Evolutionary conservation across 2,329 filamentous ascomycete genomes (phyloP), one percentile per base, ranked within the genome.

Genomic region (Colletotrichum falcatum): DNA sequence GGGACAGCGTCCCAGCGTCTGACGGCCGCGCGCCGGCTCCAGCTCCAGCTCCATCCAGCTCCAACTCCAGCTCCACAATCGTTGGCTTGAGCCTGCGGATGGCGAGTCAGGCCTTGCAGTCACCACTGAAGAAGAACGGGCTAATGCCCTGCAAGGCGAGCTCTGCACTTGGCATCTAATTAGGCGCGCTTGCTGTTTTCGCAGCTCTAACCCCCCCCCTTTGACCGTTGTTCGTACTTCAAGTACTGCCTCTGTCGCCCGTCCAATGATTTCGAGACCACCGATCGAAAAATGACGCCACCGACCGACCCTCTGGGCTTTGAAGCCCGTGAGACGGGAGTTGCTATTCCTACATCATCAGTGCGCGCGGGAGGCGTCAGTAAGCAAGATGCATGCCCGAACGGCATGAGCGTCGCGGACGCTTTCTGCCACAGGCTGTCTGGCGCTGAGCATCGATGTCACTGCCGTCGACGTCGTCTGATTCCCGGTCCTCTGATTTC

Each of bases 1-100:
- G 53, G 67, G 35, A 62, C 64, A 58, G 51, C 53, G 30, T 23
- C 51, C 64, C 58, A 58, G 58, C 37, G 30, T 35, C 51, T 51
- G 42, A 42, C 67, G 67, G 58, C 58, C 59, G 67, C 33, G 49
- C 56, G 49, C 49, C 58, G 37, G 44, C 18, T 51, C 49, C 37
- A 59, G 26, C 44, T 35, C 37, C 18, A 46, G 42, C 42, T 44
- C 18, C 18, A 26, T 44, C 18, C 18, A 26, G 54, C n/a, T 56
- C 33, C 46, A 54, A 26, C 35, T 37, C 9, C 11, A 12, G 11
- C 1, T 39, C 26, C 63, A 35, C 63, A 49, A 8, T n/a, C 18
- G n/a, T 58, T 66, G 49, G 35, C 63, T 30, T 23, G 56, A 67
- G 42, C 63, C 42, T 66, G n/a, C n/a, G 67, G 56, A n/a, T 54